These are phyloP conservation scores for Pseudogymnoascus sp. DNA, from an alignment of 2,329 filamentous ascomycete genomes.

Conservation along the genomic window DNA sequence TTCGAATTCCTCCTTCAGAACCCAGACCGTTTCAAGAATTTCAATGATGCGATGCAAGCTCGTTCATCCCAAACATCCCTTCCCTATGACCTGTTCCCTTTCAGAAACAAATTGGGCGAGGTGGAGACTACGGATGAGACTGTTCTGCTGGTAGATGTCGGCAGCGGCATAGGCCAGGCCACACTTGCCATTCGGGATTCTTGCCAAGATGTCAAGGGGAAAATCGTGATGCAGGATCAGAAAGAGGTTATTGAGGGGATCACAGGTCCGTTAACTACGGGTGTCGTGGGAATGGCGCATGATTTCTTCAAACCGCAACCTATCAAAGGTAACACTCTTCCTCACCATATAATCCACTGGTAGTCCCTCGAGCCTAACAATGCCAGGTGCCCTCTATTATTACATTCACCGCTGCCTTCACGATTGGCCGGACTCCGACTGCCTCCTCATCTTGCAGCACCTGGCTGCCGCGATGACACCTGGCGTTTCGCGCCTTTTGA, in stretches of 20 bases:
- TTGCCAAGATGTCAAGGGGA: constrained; percentile 14
- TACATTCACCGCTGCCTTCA: constrained; percentile 33
- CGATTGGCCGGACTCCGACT: constrained; percentile 32
- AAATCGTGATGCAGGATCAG: constrained; percentile 22
- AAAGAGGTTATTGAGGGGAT: constrained; percentile 17
- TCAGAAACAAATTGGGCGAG: constrained; percentile 18
- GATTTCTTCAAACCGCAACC: constrained; percentile 31
- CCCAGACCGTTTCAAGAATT: constrained; percentile 22
- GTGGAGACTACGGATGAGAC: constrained; percentile 20
- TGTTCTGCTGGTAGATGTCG: constrained; percentile 21
- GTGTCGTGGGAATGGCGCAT: constrained; percentile 26
- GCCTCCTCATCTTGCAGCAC: constrained; percentile 28
- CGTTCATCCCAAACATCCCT: constrained; percentile 15
- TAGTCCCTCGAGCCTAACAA: constrained; percentile 7
- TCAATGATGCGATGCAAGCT: constrained; percentile 26
- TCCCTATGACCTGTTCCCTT: constrained; percentile 20
- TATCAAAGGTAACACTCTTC: constrained; percentile 20
- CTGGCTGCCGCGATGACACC: constrained; percentile 27
- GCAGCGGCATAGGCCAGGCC: constrained; percentile 17
- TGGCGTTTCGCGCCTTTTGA: constrained; percentile 23
- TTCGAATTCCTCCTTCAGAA: constrained; percentile 24
- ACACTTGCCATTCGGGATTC: constrained; percentile 14
- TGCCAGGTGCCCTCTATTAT: constrained; percentile 27
- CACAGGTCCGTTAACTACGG: background rate
- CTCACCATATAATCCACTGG: too few species aligned